Percentiles rank a stretch among this genome's conserved stretches.
These are phyloP conservation scores for Aristolochia fimbriata DNA, from an alignment of 164 flowering plant species.

Conservation along the genomic window DNA sequence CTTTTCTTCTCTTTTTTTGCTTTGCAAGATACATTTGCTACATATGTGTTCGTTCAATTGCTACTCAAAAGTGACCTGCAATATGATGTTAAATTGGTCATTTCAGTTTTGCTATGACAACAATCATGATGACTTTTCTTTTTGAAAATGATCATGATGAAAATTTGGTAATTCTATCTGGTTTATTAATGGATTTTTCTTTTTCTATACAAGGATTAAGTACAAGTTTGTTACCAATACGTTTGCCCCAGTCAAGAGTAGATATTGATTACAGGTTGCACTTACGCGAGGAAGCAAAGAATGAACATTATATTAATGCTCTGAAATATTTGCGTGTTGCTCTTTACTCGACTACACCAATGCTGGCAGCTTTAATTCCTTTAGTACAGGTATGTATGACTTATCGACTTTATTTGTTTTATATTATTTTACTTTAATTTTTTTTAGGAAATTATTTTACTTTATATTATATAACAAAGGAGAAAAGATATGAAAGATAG, in stretches of 20 bases:
- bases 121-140: no score
- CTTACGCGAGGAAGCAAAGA: constrained; percentile 14
- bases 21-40: no score
- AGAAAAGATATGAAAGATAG: no score
- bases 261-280: constrained; percentile 21
- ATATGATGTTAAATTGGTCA: no score
- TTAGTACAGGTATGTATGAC: constrained; percentile 50
- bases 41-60: no score
- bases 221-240: constrained; percentile 48
- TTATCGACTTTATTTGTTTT: background rate
- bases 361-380: constrained; percentile 55
- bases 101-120: no score
- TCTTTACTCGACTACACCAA: constrained; percentile 42
- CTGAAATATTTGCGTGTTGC: constrained; percentile 45
- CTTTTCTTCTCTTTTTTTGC: background rate
- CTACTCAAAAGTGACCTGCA: no score
- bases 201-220: constrained; percentile 29
- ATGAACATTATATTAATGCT: constrained; percentile 41
- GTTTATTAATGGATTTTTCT: background rate
- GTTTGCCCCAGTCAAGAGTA: constrained; percentile 23
- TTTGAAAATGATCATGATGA: no score
- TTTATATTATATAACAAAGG: no score
- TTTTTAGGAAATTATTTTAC: no score
- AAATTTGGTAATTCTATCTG: no score
- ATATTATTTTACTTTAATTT: no score